Evolutionary conservation across 116 monocot genomes (phyloP).

Genomic region (Iris pallida): DNA sequence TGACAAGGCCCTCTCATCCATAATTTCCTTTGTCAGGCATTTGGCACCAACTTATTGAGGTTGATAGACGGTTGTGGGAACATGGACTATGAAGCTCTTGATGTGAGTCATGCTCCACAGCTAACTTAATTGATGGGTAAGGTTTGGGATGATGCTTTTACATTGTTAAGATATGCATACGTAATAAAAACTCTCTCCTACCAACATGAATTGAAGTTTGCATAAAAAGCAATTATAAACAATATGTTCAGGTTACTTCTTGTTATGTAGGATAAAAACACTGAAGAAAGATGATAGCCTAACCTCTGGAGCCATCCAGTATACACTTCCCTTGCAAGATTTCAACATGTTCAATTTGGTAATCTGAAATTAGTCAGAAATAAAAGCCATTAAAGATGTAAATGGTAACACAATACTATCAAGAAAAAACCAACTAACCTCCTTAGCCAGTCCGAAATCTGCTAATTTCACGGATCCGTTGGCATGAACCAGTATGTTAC

Average conservation of each 20-base stretch:
- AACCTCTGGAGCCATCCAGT: slow-evolving; percentile 99
- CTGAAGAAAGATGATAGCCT: slow-evolving; percentile 8
- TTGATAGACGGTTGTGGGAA: too few species aligned
- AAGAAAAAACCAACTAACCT: slow-evolving; percentile 43
- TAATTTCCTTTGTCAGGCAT: too few species aligned
- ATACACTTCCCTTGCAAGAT: slow-evolving; percentile 93
- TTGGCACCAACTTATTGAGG: too few species aligned
- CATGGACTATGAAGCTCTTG: too few species aligned
- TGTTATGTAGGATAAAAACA: neutral
- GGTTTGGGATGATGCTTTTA: neutral
- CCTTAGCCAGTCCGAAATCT: slow-evolving; percentile 94
- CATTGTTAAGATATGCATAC: too few species aligned
- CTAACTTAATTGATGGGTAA: neutral
- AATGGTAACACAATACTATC: neutral
- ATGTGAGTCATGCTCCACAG: neutral
- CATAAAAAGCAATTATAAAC: slow-evolving; percentile 5
- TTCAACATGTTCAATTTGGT: slow-evolving; percentile 58
- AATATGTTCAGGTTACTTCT: neutral
- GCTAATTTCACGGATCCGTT: slow-evolving; percentile 94
- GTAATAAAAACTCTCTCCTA: neutral
- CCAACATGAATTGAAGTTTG: neutral
- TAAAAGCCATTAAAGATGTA: slow-evolving; percentile 2
- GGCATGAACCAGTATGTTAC: slow-evolving; percentile 87
- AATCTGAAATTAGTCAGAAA: slow-evolving; percentile 40
- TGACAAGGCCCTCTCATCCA: too few species aligned